A percentile compares a stretch with the other conserved stretches of the same genome.
Evolutionary conservation across 1,284 basidiomycete species (phyloP).

Genomic region (Fomitopsis schrenkii): DNA sequence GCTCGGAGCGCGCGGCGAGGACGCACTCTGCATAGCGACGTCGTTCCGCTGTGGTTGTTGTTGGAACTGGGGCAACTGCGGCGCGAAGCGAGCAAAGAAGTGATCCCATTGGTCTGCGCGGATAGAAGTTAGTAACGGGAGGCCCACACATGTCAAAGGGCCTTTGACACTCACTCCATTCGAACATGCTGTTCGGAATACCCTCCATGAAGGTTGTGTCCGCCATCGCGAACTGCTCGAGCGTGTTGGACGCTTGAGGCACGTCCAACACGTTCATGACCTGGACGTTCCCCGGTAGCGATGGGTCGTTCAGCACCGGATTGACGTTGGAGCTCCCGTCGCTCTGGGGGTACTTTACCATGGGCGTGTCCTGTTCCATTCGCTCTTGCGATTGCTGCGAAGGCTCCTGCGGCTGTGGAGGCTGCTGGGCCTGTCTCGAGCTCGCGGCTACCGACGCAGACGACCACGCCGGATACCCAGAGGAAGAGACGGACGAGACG

Average conservation of each 20-base stretch:
- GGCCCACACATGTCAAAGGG: not conserved
- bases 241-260: constrained; percentile 44
- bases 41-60: constrained; percentile 6
- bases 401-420: not conserved
- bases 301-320: constrained; percentile 39
- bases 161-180: constrained; percentile 62
- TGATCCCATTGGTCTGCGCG: constrained; percentile 70
- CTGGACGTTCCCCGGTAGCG: constrained; percentile 52
- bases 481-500: constrained; percentile 23
- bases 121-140: not conserved
- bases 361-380: constrained; percentile 20
- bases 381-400: constrained; percentile 11
- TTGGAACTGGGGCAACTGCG: constrained; percentile 8
- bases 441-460: constrained; percentile 7
- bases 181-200: constrained; percentile 82
- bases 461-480: constrained; percentile 12
- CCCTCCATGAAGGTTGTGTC: constrained; percentile 75
- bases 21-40: constrained; percentile 9
- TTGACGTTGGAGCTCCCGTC: constrained; percentile 49
- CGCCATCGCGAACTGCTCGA: constrained; percentile 62
- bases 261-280: constrained; percentile 72
- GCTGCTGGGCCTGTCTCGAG: constrained; percentile 3
- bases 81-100: constrained; percentile 53
- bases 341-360: constrained; percentile 57
- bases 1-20: not conserved